Evolutionary conservation across 345 rosid species (phyloP).

Genomic region (Moricandia arvensis): DNA sequence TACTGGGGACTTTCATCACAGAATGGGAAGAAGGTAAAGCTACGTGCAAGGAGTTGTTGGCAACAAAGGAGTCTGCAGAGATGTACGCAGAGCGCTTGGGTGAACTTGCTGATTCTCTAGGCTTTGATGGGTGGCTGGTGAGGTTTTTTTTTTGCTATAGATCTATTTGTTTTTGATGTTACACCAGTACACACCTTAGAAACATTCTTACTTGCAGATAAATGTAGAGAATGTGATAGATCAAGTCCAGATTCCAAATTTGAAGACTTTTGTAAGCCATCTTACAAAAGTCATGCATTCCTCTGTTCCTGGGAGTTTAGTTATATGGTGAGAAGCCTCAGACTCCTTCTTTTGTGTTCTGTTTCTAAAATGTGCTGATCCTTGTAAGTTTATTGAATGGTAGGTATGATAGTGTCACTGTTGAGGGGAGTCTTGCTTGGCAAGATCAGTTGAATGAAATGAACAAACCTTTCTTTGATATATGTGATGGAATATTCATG

Average conservation of each 20-base stretch:
- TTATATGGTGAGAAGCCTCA: constrained; percentile 58
- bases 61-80: constrained; percentile 60
- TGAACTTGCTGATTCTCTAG: constrained; percentile 66
- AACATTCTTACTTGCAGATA: constrained; percentile 48
- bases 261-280: constrained; percentile 66
- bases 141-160: not conserved
- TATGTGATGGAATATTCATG: constrained; percentile 70
- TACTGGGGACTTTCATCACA: constrained; percentile 77
- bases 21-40: constrained; percentile 69
- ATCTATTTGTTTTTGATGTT: not conserved
- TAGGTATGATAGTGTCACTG: constrained; percentile 82
- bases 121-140: constrained; percentile 95
- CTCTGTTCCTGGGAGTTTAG: constrained; percentile 64
- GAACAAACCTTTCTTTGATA: constrained; percentile 79
- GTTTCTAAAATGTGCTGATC: not conserved
- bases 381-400: not conserved
- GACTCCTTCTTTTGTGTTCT: not conserved
- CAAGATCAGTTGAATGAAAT: constrained; percentile 63
- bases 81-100: constrained; percentile 65
- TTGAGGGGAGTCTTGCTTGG: constrained; percentile 53
- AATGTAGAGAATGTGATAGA: constrained; percentile 62
- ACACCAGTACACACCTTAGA: not conserved
- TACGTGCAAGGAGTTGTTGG: constrained; percentile 52
- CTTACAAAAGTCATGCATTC: constrained; percentile 66
- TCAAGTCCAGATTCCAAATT: constrained; percentile 47